These are phyloP conservation scores for Stylonectria norvegica DNA, from an alignment of 2,329 filamentous ascomycete genomes.

Conservation along the genomic window DNA sequence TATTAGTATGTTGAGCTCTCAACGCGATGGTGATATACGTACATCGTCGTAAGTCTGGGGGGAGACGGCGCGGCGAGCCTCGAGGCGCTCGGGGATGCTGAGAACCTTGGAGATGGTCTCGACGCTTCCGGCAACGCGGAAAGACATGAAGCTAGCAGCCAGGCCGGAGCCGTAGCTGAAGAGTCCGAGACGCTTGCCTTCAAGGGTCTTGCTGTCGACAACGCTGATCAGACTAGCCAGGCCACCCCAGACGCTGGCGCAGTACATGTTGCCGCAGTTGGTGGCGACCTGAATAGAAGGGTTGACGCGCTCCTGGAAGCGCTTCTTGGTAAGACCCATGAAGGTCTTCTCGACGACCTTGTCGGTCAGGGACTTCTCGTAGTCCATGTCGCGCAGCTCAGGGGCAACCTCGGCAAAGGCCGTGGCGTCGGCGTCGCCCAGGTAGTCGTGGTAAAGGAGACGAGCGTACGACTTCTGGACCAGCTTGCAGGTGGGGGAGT, in stretches of 20 bases:
- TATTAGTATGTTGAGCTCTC: too few species aligned
- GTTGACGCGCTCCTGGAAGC: constrained; percentile 72
- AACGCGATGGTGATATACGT: constrained; percentile 35
- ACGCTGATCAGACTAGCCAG: constrained; percentile 67
- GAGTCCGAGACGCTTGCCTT: constrained; percentile 69
- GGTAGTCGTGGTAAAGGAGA: constrained; percentile 82
- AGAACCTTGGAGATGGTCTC: constrained; percentile 64
- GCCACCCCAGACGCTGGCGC: constrained; percentile 71
- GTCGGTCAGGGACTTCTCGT: constrained; percentile 74
- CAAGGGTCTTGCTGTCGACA: constrained; percentile 58
- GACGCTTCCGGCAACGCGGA: constrained; percentile 70
- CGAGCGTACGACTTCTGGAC: constrained; percentile 82
- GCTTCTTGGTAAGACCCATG: constrained; percentile 80
- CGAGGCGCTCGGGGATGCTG: constrained; percentile 66
- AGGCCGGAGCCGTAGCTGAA: constrained; percentile 80
- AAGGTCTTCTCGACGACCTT: constrained; percentile 85
- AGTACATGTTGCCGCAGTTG: constrained; percentile 69
- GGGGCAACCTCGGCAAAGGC: constrained; percentile 71
- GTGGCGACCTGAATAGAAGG: constrained; percentile 73
- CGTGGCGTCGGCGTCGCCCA: constrained; percentile 63
- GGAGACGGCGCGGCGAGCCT: constrained; percentile 60
- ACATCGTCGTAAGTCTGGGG: constrained; percentile 73
- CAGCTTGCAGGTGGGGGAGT: constrained; percentile 82
- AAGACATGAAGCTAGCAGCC: constrained; percentile 67
- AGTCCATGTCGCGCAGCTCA: constrained; percentile 74